phyloP scores from a whole-genome alignment of 2,329 filamentous ascomycete species.

The Calonectria pauciramosa region DNA sequence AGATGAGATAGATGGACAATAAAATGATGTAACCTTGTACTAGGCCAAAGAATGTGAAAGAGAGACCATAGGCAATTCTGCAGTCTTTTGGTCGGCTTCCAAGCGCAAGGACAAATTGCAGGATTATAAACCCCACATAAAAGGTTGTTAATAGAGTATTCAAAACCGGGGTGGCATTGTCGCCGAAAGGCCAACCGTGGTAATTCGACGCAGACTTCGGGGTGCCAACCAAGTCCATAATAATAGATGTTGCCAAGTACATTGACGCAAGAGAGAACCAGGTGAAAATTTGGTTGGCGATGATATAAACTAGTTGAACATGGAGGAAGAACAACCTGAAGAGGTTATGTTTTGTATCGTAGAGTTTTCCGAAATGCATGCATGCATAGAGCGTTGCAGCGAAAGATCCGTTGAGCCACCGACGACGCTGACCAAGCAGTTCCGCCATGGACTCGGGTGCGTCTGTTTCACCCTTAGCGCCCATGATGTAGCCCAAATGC shows the following conservation, averaged over 20 bases:
- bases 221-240: conserved; percentile 23
- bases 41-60: conserved; percentile 23
- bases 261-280: conserved; percentile 28
- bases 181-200: conserved; percentile 27
- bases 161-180: conserved; percentile 11
- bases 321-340: background rate
- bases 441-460: conserved; percentile 2
- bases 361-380: conserved; percentile 2
- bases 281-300: conserved; percentile 15
- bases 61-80: conserved; percentile 12
- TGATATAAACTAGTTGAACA: conserved; percentile 19
- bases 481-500: conserved; percentile 14
- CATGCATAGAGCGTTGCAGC: conserved; percentile 6
- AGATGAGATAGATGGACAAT: conserved; percentile 1
- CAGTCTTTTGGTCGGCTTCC: conserved; percentile 21
- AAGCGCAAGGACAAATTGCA: conserved; percentile 29
- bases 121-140: conserved; percentile 5
- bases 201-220: background rate
- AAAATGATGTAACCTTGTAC: conserved; percentile 20
- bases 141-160: conserved; percentile 14
- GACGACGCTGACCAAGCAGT: conserved; percentile 6
- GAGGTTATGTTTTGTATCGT: background rate
- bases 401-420: conserved; percentile 21
- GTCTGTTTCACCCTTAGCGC: conserved; percentile 15
- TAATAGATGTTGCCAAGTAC: conserved; percentile 19